Conservation (phyloP, 2,329 filamentous ascomycete species). For the Macrophomina pseudophaseolina region DNA sequence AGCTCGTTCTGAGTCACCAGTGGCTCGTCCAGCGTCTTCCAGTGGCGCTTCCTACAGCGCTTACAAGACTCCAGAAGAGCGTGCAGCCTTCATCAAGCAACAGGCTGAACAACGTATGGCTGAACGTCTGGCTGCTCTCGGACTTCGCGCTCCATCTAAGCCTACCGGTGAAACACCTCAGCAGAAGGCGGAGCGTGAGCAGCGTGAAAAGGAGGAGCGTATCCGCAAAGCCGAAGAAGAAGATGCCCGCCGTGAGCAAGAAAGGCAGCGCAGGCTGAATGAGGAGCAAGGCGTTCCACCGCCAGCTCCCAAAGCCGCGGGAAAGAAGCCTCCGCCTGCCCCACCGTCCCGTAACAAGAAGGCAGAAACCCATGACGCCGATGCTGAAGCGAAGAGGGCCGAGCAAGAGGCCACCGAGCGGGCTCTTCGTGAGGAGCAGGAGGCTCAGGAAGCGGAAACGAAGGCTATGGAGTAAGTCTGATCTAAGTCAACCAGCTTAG, state of each 20-base stretch:
- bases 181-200: conserved; percentile 87
- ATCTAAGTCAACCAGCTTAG: background rate
- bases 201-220: conserved; percentile 83
- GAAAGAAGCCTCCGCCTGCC: conserved; percentile 64
- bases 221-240: conserved; percentile 91
- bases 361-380: conserved; percentile 62
- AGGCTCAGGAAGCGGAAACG: conserved; percentile 74
- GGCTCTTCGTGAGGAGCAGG: conserved; percentile 70
- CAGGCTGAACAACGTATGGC: conserved; percentile 97
- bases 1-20: conserved; percentile 53
- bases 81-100: conserved; percentile 94
- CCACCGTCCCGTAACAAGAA: conserved; percentile 77
- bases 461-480: conserved; percentile 79
- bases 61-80: conserved; percentile 89
- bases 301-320: conserved; percentile 47
- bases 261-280: conserved; percentile 80
- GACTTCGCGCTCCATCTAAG: conserved; percentile 83
- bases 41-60: conserved; percentile 74
- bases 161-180: conserved; percentile 74
- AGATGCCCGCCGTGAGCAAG: conserved; percentile 84
- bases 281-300: conserved; percentile 74
- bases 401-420: conserved; percentile 61
- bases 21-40: conserved; percentile 60
- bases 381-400: conserved; percentile 64
- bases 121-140: conserved; percentile 89